Evolutionary conservation across 2,329 filamentous ascomycete species (phyloP), one percentile per base, ranked within the genome.

Genomic region (Verticillium nubilum): DNA sequence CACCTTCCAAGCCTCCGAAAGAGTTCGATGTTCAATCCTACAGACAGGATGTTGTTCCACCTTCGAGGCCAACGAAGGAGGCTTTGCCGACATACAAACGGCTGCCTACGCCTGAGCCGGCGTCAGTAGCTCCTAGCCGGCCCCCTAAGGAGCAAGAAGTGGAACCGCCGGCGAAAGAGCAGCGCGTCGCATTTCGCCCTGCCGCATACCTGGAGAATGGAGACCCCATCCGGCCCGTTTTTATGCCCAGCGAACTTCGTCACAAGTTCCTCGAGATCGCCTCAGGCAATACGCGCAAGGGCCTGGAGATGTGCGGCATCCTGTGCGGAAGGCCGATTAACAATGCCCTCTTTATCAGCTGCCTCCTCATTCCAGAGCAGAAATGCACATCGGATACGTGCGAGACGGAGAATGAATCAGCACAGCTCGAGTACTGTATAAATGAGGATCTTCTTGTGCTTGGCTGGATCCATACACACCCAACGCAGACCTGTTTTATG

Each of bases 391-490:
- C 89, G 2, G 94, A 99, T 70, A 98, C 95, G 0, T 99, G 95
- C 72, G 94, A 98, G 74, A 98, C 92, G 23, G 86, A 92, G 54
- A 95, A 97, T 65, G 92, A 96, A 72, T 84, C 85, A 29, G 86
- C 86, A 0, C 81, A 97, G 28, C 93, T 97, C 66, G 92, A 97
- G 59, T 97, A 94, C 72, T 96, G 93, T 69, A 90, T 95, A 67
- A 82, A 81, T 5, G 86, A 96, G 68, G 90, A 96, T 62, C 75
- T 98, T 35, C 85, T 97, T 73, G 86, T 96, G 58, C 82, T 97
- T 5, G 94, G 94, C 42, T 99, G 95, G 95, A 99, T 99, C 62
- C 95, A 99, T 71, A 99, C 95, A 0, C 95, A 99, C 72, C 95
- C 95, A 0, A 92, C 89, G 0, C 95, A 99, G 76, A 96, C 92